Evolutionary conservation across 2,329 filamentous ascomycete genomes (phyloP).

Genomic region (Parastagonospora avenae): DNA sequence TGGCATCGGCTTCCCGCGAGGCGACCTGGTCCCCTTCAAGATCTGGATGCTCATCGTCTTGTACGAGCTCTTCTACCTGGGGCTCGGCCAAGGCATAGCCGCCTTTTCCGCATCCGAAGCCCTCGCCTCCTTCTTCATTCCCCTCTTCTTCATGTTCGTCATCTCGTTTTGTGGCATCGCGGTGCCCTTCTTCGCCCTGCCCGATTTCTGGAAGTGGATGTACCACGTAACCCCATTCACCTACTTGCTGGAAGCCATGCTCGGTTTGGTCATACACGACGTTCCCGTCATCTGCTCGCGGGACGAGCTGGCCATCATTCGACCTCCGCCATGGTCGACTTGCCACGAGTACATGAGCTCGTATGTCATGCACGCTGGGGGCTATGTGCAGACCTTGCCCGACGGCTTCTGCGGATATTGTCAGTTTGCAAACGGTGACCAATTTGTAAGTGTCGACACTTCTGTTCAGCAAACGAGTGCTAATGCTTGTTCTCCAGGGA

Average conservation of each 20-base stretch:
- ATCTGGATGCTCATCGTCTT: conserved; percentile 56
- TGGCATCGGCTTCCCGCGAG: conserved; percentile 35
- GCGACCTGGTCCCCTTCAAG: conserved; percentile 61
- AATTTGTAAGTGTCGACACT: not conserved
- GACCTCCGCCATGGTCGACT: conserved; percentile 58
- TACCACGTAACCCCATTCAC: conserved; percentile 50
- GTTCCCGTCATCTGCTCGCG: conserved; percentile 46
- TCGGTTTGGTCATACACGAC: conserved; percentile 50
- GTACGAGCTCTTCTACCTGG: conserved; percentile 66
- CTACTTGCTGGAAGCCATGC: conserved; percentile 49
- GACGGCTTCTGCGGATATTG: not conserved
- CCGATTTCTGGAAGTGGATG: conserved; percentile 68
- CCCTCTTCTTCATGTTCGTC: conserved; percentile 24
- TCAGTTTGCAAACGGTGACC: not conserved
- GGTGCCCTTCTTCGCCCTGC: conserved; percentile 64
- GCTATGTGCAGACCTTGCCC: not conserved
- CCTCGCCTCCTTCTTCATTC: conserved; percentile 60
- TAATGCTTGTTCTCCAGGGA: not conserved
- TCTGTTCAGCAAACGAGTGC: not conserved
- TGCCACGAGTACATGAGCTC: conserved; percentile 59
- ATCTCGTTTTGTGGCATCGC: conserved; percentile 60
- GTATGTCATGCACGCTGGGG: not conserved
- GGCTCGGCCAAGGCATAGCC: conserved; percentile 62
- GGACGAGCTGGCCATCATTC: conserved; percentile 49
- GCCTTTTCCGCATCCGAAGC: conserved; percentile 51